These are phyloP conservation scores for Cutaneotrichosporon arboriforme DNA, from an alignment of 1,284 basidiomycete species.

Conservation along the genomic window DNA sequence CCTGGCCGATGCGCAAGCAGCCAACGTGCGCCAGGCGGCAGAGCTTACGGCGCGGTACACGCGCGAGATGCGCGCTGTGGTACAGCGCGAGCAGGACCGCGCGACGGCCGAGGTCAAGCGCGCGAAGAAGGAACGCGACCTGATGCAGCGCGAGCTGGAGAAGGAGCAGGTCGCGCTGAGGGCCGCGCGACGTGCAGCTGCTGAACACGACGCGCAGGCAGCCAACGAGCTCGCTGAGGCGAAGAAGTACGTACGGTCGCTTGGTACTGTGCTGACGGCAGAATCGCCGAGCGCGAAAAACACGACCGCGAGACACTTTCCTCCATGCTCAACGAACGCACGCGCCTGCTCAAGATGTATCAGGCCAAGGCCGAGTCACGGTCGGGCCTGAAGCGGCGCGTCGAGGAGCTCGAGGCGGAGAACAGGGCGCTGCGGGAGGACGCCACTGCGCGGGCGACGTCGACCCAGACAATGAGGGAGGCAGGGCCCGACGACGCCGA, in stretches of 20 bases:
- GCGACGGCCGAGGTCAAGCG: constrained; percentile 13
- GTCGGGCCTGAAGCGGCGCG: constrained; percentile 21
- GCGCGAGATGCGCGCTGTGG: constrained; percentile 1
- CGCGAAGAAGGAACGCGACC: constrained; percentile 17
- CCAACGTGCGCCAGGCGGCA: constrained; percentile 12
- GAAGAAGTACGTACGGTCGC: constrained; percentile 13
- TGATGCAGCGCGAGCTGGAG: constrained; percentile 23
- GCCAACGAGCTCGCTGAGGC: constrained; percentile 12
- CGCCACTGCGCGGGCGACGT: no score
- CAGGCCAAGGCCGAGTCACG: constrained; percentile 26
- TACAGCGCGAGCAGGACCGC: constrained; percentile 11
- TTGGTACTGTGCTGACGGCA: not conserved
- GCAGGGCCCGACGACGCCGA: not conserved
- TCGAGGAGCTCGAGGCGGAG: constrained; percentile 22
- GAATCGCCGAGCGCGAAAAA: constrained; percentile 11
- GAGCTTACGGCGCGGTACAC: constrained; percentile 6
- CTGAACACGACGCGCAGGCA: constrained; percentile 22
- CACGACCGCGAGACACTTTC: constrained; percentile 11
- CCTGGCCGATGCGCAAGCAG: constrained; percentile 7
- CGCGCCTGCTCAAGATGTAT: constrained; percentile 19
- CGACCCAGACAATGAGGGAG: no score
- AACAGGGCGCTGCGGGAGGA: constrained; percentile 9
- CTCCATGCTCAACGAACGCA: constrained; percentile 25
- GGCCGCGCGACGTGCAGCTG: constrained; percentile 13
- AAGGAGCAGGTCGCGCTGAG: constrained; percentile 22